These are phyloP conservation scores for Trifolium fragiferum DNA, from an alignment of 306 rosid species.

Conservation along the genomic window DNA sequence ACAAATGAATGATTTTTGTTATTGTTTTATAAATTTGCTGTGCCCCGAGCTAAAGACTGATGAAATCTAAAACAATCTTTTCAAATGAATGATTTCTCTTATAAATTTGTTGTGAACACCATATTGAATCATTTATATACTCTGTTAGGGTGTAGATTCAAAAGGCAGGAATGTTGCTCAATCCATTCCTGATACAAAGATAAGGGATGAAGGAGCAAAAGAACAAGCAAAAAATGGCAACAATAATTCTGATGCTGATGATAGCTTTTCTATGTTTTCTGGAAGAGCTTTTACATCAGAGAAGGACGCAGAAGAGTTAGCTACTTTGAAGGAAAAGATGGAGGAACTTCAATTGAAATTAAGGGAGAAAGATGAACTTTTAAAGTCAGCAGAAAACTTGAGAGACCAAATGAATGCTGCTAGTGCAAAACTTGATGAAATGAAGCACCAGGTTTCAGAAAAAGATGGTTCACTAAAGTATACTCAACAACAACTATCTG, in stretches of 20 bases:
- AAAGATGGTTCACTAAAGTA: slow-evolving; percentile 72
- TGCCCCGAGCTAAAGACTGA: background rate
- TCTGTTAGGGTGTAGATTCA: slow-evolving; percentile 54
- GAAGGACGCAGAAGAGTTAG: slow-evolving; percentile 74
- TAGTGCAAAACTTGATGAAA: slow-evolving; percentile 62
- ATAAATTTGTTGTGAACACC: slow-evolving; percentile 24
- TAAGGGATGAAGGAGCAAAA: slow-evolving; percentile 65
- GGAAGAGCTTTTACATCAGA: slow-evolving; percentile 65
- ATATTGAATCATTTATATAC: slow-evolving; percentile 32
- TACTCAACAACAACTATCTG: slow-evolving; percentile 74
- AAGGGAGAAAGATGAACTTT: slow-evolving; percentile 74
- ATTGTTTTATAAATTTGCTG: slow-evolving; percentile 14
- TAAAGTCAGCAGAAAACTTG: slow-evolving; percentile 72
- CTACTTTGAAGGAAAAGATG: slow-evolving; percentile 68
- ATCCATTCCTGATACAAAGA: slow-evolving; percentile 68
- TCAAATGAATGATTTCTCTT: no score
- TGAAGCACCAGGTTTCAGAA: slow-evolving; percentile 67
- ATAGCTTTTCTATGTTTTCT: slow-evolving; percentile 60
- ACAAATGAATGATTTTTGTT: background rate
- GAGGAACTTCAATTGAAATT: slow-evolving; percentile 74
- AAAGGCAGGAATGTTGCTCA: slow-evolving; percentile 69
- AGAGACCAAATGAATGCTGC: slow-evolving; percentile 62
- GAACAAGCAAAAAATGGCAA: slow-evolving; percentile 56
- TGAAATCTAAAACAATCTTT: no score
- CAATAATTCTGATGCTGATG: slow-evolving; percentile 50